A percentile compares a stretch with the other conserved stretches of the same genome.
phyloP scores from a whole-genome alignment of 75 land plant genomes.

The Picea glauca region DNA sequence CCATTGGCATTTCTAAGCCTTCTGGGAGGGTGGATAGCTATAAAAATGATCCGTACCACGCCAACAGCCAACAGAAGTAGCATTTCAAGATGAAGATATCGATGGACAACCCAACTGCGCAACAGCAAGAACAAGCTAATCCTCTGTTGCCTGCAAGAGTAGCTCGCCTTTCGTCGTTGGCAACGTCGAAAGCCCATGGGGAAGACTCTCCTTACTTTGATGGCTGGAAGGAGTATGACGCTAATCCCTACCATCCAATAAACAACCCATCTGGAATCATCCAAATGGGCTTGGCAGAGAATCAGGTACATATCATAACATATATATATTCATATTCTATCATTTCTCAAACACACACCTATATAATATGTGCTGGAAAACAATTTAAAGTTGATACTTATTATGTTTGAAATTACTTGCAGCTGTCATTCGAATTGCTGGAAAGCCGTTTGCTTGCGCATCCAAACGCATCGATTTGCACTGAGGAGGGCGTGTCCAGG shows the following conservation, averaged over 20 bases:
- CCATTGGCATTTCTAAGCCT: too few species aligned
- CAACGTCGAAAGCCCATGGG: constrained; percentile 47
- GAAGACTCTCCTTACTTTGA: constrained; percentile 72
- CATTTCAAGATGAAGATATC: too few species aligned
- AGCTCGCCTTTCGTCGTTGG: neutral
- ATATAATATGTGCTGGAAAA: too few species aligned
- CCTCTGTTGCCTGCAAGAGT: too few species aligned
- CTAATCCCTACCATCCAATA: constrained; percentile 55
- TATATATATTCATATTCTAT: too few species aligned
- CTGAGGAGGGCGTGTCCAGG: constrained; percentile 1
- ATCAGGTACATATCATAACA: constrained; percentile 42
- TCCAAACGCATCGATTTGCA: constrained; percentile 28
- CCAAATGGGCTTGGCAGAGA: constrained; percentile 74
- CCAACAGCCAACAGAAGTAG: too few species aligned
- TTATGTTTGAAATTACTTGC: neutral
- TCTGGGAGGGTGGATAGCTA: too few species aligned
- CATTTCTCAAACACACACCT: too few species aligned
- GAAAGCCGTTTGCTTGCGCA: constrained; percentile 22
- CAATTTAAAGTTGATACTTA: neutral
- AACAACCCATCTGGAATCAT: constrained; percentile 66
- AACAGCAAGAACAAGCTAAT: too few species aligned
- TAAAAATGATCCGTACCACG: too few species aligned
- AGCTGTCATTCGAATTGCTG: constrained; percentile 29
- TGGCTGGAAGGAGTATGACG: constrained; percentile 72
- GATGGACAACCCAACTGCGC: too few species aligned